Percentiles rank a stretch among this genome's conserved stretches.
Evolutionary conservation across 2,329 filamentous ascomycete genomes (phyloP).

Genomic region (Fusarium tanahbumbuense): DNA sequence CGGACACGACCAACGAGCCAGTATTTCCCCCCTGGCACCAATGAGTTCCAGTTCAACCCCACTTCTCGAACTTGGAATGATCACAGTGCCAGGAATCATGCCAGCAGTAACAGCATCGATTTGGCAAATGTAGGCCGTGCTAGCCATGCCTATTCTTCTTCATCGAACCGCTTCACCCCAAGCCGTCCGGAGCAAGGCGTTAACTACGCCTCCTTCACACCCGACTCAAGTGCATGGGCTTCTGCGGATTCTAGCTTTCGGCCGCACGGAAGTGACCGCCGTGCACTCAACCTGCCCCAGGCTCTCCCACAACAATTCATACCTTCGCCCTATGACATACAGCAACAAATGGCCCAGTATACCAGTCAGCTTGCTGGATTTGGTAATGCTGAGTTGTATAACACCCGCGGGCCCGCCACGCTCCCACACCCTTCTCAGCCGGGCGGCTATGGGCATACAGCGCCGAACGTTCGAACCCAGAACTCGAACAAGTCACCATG

Average conservation of each 20-base stretch:
- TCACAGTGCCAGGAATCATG: conserved; percentile 44
- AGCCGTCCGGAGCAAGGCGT: conserved; percentile 47
- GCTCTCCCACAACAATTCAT: conserved; percentile 7
- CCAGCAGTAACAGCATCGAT: conserved; percentile 42
- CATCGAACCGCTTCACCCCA: conserved; percentile 53
- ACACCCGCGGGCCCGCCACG: conserved; percentile 52
- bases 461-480: conserved; percentile 60
- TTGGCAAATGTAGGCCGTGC: conserved; percentile 3
- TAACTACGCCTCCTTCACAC: conserved; percentile 44
- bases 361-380: conserved; percentile 51
- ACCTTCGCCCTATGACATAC: neutral
- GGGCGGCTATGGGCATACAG: conserved; percentile 46
- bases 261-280: conserved; percentile 55
- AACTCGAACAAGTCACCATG: conserved; percentile 54
- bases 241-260: conserved; percentile 50
- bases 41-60: conserved; percentile 60
- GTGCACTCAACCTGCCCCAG: conserved; percentile 48
- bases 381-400: conserved; percentile 35
- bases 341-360: conserved; percentile 16
- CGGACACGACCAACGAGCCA: conserved; percentile 47
- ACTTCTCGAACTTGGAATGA: conserved; percentile 60
- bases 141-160: neutral
- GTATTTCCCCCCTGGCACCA: conserved; percentile 40
- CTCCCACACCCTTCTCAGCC: conserved; percentile 38
- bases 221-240: conserved; percentile 55